A percentile compares a stretch with the other conserved stretches of the same genome.
Conservation (phyloP, 2,329 filamentous ascomycete species). For the Penicillium sp. region DNA sequence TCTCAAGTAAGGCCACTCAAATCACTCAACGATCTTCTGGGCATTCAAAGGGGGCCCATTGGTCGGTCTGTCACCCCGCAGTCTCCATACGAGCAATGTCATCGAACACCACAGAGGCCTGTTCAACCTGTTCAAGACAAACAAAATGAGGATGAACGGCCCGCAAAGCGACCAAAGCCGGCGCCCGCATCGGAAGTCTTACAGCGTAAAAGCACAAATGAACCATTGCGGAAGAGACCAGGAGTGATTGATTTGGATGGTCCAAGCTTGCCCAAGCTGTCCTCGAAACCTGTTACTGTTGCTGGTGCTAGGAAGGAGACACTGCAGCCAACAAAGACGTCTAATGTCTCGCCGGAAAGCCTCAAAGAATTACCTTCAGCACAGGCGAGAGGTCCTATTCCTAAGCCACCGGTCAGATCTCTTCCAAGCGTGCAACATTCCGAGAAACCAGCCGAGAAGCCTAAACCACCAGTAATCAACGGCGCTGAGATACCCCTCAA, state of each 20-base stretch:
- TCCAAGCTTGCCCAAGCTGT: neutral
- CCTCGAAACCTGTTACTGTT: neutral
- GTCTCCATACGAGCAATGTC: conserved; percentile 60
- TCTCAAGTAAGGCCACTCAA: conserved; percentile 39
- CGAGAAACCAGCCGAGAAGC: conserved; percentile 2
- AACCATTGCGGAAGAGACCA: conserved; percentile 4
- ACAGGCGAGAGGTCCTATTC: neutral
- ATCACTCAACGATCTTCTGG: conserved; percentile 61
- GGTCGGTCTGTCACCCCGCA: conserved; percentile 58
- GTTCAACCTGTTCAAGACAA: conserved; percentile 12
- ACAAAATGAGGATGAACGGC: conserved; percentile 19
- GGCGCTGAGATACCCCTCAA: conserved; percentile 16
- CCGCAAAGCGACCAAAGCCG: conserved; percentile 32
- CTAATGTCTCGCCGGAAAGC: neutral
- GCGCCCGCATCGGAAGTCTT: conserved; percentile 16
- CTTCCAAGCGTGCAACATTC: neutral
- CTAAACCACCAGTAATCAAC: neutral
- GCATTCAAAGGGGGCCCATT: conserved; percentile 60
- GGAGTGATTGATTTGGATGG: conserved; percentile 10
- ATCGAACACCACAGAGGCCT: conserved; percentile 13
- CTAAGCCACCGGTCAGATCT: neutral
- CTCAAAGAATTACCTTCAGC: neutral
- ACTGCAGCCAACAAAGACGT: neutral
- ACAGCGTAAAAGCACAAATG: conserved; percentile 8
- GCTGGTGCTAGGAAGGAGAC: neutral